Evolutionary conservation across 208 protist genomes (phyloP), one percentile per base, ranked within the genome.

Genomic region (Phytomonas sp.): DNA sequence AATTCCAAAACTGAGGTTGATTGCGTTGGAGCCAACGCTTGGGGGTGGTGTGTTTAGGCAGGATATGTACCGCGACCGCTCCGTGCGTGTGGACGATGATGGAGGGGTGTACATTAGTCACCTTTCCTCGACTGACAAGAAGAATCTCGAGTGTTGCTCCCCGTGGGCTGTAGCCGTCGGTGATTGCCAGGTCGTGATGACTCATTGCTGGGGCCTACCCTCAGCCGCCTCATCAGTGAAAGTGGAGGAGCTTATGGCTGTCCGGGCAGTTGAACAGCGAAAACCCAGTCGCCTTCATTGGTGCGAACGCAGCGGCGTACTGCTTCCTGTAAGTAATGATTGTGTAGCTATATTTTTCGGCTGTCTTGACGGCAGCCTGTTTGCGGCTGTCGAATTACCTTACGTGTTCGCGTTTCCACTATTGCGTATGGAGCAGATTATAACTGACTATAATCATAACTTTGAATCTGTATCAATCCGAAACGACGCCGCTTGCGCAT

Each of bases 361-460:
- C 5, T 89, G 86, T 61, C 72, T 75, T 12, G 88, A 94, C 65
- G 88, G 88, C 29, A 74, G 79, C 66, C 79, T 94, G 37, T 82
- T 77, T 70, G 68, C 68, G 29, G 82, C 79, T n/a, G 70, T 70
- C 52, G 80, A 82, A 67, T 56, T 89, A 29, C 84, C 85, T 12
- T 84, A 82, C 42, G 80, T 76, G 60, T 76, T 94, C 60, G 80
- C 77, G 19, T 75, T 81, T 45, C 77, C 77, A 30, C 72, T 94
- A 36, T 64, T 83, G 60, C 81, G 86, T 12, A 65, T 90, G 26
- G 84, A 89, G 67, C 80, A 91, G 77, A 60, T 72, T 29, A 70
- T 87, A 62, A 82, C 80, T 23, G 87, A 89, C 63, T 31, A 71
- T 60, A 78, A 85, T 73, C 61, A 14, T 76, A 45, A 10, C 69